These are phyloP conservation scores for Penicillium subrubescens DNA, from an alignment of 495 filamentous ascomycete genomes.

Conservation along the genomic window DNA sequence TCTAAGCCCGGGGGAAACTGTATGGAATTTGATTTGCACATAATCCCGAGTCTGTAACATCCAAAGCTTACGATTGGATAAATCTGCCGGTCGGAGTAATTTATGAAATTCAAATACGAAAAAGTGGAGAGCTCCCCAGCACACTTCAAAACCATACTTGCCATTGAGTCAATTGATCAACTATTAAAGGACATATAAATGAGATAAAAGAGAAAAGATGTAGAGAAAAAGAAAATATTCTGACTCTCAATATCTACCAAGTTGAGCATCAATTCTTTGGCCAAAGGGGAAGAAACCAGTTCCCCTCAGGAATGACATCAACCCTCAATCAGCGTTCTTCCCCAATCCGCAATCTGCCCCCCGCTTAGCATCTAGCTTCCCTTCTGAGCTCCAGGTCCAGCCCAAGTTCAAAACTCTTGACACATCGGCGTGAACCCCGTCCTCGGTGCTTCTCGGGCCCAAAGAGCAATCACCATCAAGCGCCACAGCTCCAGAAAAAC, in stretches of 20 bases:
- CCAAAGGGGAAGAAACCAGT: not conserved
- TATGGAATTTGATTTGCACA: not conserved
- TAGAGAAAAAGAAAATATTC: not conserved
- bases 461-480: conserved; percentile 32
- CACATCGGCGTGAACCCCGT: conserved; percentile 21
- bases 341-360: conserved; percentile 5
- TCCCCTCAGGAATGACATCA: conserved; percentile 27
- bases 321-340: not conserved
- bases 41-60: not conserved
- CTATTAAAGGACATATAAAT: not conserved
- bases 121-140: not conserved
- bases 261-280: too few relatives aligned
- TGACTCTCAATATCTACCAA: not conserved
- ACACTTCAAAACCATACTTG: not conserved
- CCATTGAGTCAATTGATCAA: not conserved
- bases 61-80: not conserved
- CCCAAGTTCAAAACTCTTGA: not conserved
- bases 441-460: conserved; percentile 34
- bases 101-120: conserved; percentile 3
- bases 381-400: conserved; percentile 22
- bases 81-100: conserved; percentile 3
- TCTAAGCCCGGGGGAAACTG: not conserved
- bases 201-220: not conserved
- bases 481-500: not conserved
- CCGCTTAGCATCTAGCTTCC: conserved; percentile 31